Evolutionary conservation across 768 basidiomycete species (phyloP), one percentile per base, ranked within the genome.

Genomic region (Scleroderma bovista): DNA sequence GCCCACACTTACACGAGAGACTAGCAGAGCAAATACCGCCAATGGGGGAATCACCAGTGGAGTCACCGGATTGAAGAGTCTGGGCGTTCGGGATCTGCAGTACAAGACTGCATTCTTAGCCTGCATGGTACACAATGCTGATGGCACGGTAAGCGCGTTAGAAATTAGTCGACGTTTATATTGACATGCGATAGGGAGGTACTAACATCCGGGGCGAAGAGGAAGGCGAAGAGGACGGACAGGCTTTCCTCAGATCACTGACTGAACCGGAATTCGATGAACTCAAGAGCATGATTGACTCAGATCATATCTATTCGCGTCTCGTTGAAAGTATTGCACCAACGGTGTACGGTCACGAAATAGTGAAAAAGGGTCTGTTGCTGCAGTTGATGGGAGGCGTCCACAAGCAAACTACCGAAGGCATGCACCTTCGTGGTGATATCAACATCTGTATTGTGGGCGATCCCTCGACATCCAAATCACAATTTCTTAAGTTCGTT

Each of bases 61-160:
- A 39, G 93, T 99, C 1, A 93, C 90, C 1, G 96, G 96, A 3
- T 63, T 99, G 60, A 98, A 98, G 69, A 89, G 83, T 54, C 68
- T 98, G 15, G 96, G 96, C 63, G 96, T 98, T 11, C 75, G 94
- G 53, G 96, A 99, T 68, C 62, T 99, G 57, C 92, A 93, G 61
- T 98, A 99, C 68, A 99, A 98, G 76, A 98, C 95, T 6, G 96
- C 96, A 12, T 99, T 99, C 69, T 69, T 99, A 59, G 93, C 94
- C 15, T 97, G 95, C 60, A 97, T 97, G 94, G 95, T 93, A 3
- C 87, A 92, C 48, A 88, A 91, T 56, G 82, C 88, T 1, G 93
- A 97, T 60, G 85, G 84, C 29, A 75, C 90, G 61, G 94, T 96
- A 64, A 67, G 92, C 69, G 16, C 17, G 26, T 42, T 16, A 41